phyloP scores from a whole-genome alignment of 768 basidiomycete genomes.

The Antrodiella citrinella region DNA sequence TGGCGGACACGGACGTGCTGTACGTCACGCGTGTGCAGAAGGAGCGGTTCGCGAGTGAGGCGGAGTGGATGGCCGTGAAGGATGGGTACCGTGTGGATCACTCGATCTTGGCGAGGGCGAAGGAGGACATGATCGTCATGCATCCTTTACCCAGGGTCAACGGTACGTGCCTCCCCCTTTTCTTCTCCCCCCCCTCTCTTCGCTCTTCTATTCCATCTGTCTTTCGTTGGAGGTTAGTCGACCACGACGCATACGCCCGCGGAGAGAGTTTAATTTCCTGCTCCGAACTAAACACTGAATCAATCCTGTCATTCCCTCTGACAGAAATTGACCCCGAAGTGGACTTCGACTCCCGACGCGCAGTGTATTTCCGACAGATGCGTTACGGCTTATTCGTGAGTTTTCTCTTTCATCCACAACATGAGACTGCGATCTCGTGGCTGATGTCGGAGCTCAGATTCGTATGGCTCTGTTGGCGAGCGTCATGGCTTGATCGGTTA shows the following conservation, averaged over 20 bases:
- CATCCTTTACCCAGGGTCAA: slow-evolving; percentile 95
- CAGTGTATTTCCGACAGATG: slow-evolving; percentile 98
- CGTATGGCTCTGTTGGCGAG: slow-evolving; percentile 77
- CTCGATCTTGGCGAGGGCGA: slow-evolving; percentile 85
- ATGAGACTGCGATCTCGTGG: background rate
- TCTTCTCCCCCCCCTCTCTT: background rate
- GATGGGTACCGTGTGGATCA: slow-evolving; percentile 92
- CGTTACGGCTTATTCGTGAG: slow-evolving; percentile 94
- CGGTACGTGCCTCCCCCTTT: slow-evolving; percentile 36
- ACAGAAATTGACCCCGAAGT: slow-evolving; percentile 98
- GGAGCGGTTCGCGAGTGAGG: slow-evolving; percentile 78
- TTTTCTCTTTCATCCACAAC: slow-evolving; percentile 14
- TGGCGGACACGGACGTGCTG: slow-evolving; percentile 89
- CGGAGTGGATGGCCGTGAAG: slow-evolving; percentile 87
- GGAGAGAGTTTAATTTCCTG: background rate
- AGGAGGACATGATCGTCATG: slow-evolving; percentile 98
- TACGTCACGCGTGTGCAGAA: slow-evolving; percentile 96
- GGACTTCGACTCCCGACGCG: slow-evolving; percentile 89
- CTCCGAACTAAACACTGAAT: background rate
- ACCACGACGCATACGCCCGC: background rate
- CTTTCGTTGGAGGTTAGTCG: background rate
- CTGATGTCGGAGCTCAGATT: slow-evolving; percentile 32
- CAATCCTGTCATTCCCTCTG: slow-evolving; percentile 6
- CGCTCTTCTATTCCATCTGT: background rate
- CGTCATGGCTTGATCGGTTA: slow-evolving; percentile 37